Conservation (phyloP, 139 green algal genomes). For the Eudorina sp. region DNA sequence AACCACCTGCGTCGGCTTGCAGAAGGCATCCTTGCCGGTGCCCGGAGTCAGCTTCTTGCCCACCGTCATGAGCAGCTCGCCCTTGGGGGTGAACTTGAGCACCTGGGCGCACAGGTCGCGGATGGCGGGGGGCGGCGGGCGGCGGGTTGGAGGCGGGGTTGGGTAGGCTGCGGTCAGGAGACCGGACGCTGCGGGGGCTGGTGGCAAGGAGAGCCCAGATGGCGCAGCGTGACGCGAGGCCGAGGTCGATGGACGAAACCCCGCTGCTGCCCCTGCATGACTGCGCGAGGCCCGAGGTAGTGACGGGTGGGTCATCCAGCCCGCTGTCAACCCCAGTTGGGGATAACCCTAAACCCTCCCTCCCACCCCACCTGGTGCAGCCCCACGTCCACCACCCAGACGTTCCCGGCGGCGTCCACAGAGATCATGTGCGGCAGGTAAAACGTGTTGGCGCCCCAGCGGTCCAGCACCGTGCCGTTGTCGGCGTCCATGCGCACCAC, state of each 20-base stretch:
- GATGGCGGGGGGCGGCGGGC: not conserved
- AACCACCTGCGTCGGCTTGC: slow-evolving; percentile 86
- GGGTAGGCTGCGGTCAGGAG: no score
- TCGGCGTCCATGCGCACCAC: slow-evolving; percentile 75
- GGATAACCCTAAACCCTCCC: no score
- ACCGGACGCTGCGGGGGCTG: no score
- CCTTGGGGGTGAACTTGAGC: slow-evolving; percentile 70
- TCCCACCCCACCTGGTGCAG: slow-evolving; percentile 65
- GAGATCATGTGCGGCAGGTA: slow-evolving; percentile 91
- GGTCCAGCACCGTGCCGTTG: slow-evolving; percentile 55
- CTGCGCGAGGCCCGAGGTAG: no score
- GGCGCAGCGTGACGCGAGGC: no score
- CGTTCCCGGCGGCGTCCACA: slow-evolving; percentile 69
- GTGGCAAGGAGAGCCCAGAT: no score
- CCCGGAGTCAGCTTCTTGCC: slow-evolving; percentile 69
- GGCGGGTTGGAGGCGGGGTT: no score
- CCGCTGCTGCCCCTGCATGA: no score
- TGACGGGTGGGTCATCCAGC: no score
- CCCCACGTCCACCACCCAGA: slow-evolving; percentile 84
- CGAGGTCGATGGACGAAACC: no score
- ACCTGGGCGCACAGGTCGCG: slow-evolving; percentile 55
- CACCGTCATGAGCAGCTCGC: slow-evolving; percentile 71
- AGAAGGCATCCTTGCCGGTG: slow-evolving; percentile 68
- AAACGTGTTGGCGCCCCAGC: slow-evolving; percentile 71
- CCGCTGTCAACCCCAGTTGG: not conserved